These are phyloP conservation scores for Gymnopus androsaceus DNA, from an alignment of 1,284 basidiomycete genomes.

Conservation along the genomic window DNA sequence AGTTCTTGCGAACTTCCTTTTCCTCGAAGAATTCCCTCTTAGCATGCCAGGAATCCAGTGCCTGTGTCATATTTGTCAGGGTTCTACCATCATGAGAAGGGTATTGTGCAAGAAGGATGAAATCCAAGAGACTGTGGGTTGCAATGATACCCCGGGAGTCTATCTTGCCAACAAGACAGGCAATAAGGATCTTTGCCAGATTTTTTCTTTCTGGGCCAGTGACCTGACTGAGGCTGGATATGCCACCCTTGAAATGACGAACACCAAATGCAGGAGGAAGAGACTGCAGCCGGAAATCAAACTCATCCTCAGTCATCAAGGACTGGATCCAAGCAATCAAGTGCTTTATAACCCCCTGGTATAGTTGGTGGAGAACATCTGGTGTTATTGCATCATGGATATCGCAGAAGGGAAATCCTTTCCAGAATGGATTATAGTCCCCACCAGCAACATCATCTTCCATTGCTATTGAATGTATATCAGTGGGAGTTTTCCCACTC, in stretches of 20 bases:
- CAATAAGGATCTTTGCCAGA: slow-evolving; percentile 25
- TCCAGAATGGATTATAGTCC: slow-evolving; percentile 37
- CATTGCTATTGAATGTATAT: not conserved
- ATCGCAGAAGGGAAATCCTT: slow-evolving; percentile 34
- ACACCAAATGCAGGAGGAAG: slow-evolving; percentile 21
- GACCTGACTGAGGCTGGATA: slow-evolving; percentile 22
- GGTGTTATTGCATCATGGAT: slow-evolving; percentile 39
- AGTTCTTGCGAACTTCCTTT: slow-evolving; percentile 22
- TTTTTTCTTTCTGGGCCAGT: slow-evolving; percentile 26
- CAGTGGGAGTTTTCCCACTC: not conserved
- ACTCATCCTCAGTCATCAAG: not conserved
- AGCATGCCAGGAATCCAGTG: slow-evolving; percentile 26
- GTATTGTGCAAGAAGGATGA: slow-evolving; percentile 28
- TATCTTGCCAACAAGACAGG: too few relatives aligned
- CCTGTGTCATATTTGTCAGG: slow-evolving; percentile 23
- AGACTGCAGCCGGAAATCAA: not conserved
- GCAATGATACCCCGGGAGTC: slow-evolving; percentile 12
- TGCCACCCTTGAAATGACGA: too few relatives aligned
- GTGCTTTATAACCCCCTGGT: too few relatives aligned
- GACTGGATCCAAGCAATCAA: slow-evolving; percentile 29
- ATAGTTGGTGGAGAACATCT: slow-evolving; percentile 45
- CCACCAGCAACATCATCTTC: not conserved
- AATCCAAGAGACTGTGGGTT: slow-evolving; percentile 23
- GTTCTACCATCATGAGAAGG: slow-evolving; percentile 22
- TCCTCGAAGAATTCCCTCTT: slow-evolving; percentile 28